These are phyloP conservation scores for Paecilomyces sp. DNA, from an alignment of 2,329 filamentous ascomycete genomes.

Conservation along the genomic window DNA sequence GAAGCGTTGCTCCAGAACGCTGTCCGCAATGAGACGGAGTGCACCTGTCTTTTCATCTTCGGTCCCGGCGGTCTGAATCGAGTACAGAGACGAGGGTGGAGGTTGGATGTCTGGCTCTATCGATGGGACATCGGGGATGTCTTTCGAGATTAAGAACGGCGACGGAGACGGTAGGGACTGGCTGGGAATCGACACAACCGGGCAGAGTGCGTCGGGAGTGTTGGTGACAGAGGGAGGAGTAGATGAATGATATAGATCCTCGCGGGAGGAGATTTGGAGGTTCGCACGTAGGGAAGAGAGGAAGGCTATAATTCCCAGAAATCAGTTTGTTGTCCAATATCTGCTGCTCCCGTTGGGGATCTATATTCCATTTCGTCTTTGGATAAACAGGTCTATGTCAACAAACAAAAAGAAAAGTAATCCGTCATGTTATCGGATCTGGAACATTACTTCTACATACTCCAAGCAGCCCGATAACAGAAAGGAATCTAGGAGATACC, in stretches of 20 bases:
- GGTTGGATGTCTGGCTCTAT: conserved; percentile 59
- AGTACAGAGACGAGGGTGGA: conserved; percentile 41
- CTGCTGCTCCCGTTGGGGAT: background rate
- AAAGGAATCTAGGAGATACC: conserved; percentile 11
- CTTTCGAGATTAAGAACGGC: conserved; percentile 18
- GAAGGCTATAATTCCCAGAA: conserved; percentile 54
- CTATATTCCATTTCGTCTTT: background rate
- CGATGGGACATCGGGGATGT: conserved; percentile 27
- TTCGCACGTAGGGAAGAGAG: conserved; percentile 77
- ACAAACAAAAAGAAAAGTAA: background rate
- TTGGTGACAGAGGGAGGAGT: conserved; percentile 25
- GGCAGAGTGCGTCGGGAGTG: conserved; percentile 11
- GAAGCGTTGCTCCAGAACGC: conserved; percentile 71
- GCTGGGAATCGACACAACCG: conserved; percentile 16
- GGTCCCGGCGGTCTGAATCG: conserved; percentile 11
- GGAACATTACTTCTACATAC: background rate
- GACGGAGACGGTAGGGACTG: conserved; percentile 22
- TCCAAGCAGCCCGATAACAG: background rate
- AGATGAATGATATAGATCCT: conserved; percentile 32
- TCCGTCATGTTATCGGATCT: background rate
- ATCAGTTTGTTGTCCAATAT: background rate
- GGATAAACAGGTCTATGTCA: background rate
- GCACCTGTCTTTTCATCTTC: conserved; percentile 59
- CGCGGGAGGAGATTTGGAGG: conserved; percentile 55
- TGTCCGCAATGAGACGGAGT: conserved; percentile 70